Conservation (phyloP, 1,139 yeast genomes). For the Yamadazyma spencermartinsiae region DNA sequence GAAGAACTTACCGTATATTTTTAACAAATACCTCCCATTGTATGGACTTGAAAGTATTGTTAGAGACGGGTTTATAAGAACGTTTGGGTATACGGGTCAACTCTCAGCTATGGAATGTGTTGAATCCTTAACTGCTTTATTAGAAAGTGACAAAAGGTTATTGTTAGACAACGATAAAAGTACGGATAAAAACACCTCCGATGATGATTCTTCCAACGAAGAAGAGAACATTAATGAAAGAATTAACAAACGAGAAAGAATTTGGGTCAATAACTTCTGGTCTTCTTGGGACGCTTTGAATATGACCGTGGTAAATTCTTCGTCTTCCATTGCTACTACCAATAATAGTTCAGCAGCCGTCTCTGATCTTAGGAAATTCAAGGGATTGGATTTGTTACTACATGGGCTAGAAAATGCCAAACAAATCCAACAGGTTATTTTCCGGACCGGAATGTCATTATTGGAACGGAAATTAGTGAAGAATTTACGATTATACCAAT, state of each 20-base stretch:
- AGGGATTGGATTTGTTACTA: slow-evolving; percentile 57
- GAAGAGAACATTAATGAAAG: slow-evolving; percentile 43
- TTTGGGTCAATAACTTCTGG: slow-evolving; percentile 93
- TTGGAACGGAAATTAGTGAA: slow-evolving; percentile 80
- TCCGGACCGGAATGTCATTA: slow-evolving; percentile 84
- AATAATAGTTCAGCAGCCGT: slow-evolving; percentile 15
- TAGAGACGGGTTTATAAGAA: slow-evolving; percentile 81
- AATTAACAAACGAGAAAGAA: slow-evolving; percentile 56
- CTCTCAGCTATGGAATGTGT: slow-evolving; percentile 93
- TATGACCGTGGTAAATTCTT: slow-evolving; percentile 32
- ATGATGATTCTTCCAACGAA: slow-evolving; percentile 24
- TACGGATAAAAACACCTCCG: slow-evolving; percentile 20
- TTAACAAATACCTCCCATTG: slow-evolving; percentile 66
- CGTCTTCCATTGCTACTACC: slow-evolving; percentile 10
- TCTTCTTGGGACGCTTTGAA: slow-evolving; percentile 87
- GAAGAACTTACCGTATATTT: slow-evolving; percentile 66
- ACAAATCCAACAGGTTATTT: slow-evolving; percentile 77
- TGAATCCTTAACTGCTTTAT: slow-evolving; percentile 79
- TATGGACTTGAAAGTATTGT: slow-evolving; percentile 85
- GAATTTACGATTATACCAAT: slow-evolving; percentile 74
- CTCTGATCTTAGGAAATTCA: slow-evolving; percentile 30
- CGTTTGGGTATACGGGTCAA: slow-evolving; percentile 84
- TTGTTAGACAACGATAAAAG: slow-evolving; percentile 11
- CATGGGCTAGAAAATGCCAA: slow-evolving; percentile 83
- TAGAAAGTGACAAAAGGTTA: slow-evolving; percentile 61